phyloP scores from a whole-genome alignment of 2,329 filamentous ascomycete species.

The Colletotrichum sp. region DNA sequence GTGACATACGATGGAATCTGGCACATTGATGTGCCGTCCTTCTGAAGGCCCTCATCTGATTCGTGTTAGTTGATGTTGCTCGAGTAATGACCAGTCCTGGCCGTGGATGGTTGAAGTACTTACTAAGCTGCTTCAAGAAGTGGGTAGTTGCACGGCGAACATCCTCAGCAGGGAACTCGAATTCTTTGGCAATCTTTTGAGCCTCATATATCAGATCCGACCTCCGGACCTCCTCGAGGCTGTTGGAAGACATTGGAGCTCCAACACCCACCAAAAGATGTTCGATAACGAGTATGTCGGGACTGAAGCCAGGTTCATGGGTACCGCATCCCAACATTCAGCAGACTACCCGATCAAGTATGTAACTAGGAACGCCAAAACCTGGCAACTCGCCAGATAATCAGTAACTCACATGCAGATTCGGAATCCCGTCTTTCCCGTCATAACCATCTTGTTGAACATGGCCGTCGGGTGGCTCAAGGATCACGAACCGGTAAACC shows the following conservation, averaged over 20 bases:
- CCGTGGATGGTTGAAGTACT: background rate
- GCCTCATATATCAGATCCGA: background rate
- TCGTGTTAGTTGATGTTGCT: background rate
- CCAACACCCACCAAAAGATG: background rate
- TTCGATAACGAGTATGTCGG: background rate
- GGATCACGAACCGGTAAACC: background rate
- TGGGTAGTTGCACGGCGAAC: conserved; percentile 18
- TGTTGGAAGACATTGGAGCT: background rate
- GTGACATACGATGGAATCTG: conserved; percentile 84
- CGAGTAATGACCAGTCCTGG: background rate
- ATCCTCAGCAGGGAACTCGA: background rate
- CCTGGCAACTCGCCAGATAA: background rate
- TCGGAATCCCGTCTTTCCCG: background rate
- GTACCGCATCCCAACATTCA: background rate
- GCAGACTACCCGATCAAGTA: conserved; percentile 17
- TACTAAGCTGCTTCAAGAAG: conserved; percentile 26
- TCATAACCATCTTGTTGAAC: accelerated
- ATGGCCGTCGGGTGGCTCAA: background rate
- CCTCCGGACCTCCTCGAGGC: background rate
- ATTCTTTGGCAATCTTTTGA: background rate
- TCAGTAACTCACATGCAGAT: background rate
- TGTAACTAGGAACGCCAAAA: background rate
- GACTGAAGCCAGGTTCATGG: conserved; percentile 9
- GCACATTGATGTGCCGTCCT: conserved; percentile 30
- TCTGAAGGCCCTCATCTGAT: conserved; percentile 52